Evolutionary conservation across 1,284 basidiomycete genomes (phyloP).

Genomic region (Gymnopus androsaceus): DNA sequence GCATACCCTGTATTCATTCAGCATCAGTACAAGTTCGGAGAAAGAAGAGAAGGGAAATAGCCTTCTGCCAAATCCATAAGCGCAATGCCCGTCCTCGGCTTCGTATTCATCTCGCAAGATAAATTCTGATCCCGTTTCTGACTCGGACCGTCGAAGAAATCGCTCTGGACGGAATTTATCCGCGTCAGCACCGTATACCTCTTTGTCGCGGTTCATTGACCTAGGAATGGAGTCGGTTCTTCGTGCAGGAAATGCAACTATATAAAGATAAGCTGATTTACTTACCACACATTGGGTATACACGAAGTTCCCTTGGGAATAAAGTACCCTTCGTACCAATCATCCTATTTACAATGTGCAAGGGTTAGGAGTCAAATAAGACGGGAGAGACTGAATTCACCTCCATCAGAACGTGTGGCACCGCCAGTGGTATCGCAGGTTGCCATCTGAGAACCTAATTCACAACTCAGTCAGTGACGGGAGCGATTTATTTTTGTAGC

Average conservation of each 20-base stretch:
- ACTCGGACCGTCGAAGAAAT: background rate
- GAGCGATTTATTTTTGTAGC: too few relatives aligned
- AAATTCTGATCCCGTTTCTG: background rate
- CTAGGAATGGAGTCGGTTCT: background rate
- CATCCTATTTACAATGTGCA: slow-evolving; percentile 4
- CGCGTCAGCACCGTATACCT: slow-evolving; percentile 7
- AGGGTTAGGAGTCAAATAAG: background rate
- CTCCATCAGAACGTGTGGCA: slow-evolving; percentile 9
- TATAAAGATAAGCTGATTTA: background rate
- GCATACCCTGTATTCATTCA: background rate
- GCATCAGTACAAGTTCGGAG: background rate
- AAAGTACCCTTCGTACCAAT: slow-evolving; percentile 11
- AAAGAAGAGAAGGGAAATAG: background rate
- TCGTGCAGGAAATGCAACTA: too few relatives aligned
- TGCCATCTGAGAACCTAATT: slow-evolving; percentile 9
- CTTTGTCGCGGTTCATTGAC: slow-evolving; percentile 7
- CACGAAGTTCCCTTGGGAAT: slow-evolving; percentile 8
- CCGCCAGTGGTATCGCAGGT: slow-evolving; percentile 3
- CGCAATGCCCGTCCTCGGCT: slow-evolving; percentile 10
- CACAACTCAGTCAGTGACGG: background rate
- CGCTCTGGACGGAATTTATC: slow-evolving; percentile 10
- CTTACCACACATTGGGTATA: slow-evolving; percentile 9
- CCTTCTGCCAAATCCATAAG: slow-evolving; percentile 12
- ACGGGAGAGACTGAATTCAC: background rate
- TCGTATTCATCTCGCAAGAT: background rate